phyloP scores from a whole-genome alignment of 768 basidiomycete genomes.

The Boletus sensibilis region DNA sequence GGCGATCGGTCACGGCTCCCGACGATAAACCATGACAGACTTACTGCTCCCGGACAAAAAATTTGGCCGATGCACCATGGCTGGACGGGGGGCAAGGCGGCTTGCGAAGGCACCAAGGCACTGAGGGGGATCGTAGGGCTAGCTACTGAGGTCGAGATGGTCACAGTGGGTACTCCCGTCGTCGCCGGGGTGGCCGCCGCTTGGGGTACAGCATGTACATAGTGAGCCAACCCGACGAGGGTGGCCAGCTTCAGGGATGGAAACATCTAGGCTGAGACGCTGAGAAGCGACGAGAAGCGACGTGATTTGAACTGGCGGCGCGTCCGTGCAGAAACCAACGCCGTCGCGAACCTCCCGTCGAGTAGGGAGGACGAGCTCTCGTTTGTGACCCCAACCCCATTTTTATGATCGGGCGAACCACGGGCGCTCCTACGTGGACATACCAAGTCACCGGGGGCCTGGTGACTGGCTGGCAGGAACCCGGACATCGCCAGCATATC shows the following conservation, averaged over 20 bases:
- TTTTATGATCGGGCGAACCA: neutral
- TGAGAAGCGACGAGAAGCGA: neutral
- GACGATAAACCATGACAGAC: conserved; percentile 18
- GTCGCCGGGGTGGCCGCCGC: conserved; percentile 12
- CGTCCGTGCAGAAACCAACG: neutral
- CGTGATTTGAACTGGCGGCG: neutral
- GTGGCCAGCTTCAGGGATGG: conserved; percentile 13
- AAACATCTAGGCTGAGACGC: conserved; percentile 31
- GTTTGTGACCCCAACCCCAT: neutral
- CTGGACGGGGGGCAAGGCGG: conserved; percentile 62
- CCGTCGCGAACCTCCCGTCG: neutral
- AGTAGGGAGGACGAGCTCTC: neutral
- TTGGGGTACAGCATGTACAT: conserved; percentile 18
- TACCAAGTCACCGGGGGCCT: too few relatives aligned
- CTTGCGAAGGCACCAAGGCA: conserved; percentile 62
- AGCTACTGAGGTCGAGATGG: conserved; percentile 60
- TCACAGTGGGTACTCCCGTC: conserved; percentile 34
- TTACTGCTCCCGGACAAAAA: conserved; percentile 76
- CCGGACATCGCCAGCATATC: too few relatives aligned
- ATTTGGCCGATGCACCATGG: conserved; percentile 76
- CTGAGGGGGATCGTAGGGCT: conserved; percentile 57
- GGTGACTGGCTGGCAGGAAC: neutral
- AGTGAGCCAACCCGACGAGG: conserved; percentile 15
- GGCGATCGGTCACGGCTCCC: neutral
- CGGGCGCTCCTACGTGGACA: neutral